Percentiles rank a stretch among this genome's conserved stretches.
Evolutionary conservation across 768 basidiomycete species (phyloP).

Genomic region (Neoboletus magnificus): DNA sequence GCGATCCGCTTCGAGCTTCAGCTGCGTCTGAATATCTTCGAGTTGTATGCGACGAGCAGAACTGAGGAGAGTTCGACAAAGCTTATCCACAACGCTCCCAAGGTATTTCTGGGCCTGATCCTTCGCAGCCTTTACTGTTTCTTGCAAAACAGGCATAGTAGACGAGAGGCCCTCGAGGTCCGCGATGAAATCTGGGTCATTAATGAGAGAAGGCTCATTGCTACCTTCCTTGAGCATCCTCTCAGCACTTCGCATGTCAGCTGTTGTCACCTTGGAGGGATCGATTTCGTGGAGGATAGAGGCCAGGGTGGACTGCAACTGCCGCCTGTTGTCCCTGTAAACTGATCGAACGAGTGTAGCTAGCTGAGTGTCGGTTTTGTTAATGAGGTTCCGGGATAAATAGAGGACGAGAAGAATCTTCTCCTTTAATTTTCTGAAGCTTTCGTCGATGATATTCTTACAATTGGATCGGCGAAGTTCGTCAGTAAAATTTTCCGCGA

Average conservation of each 20-base stretch:
- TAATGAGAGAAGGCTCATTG: constrained; percentile 18
- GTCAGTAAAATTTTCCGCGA: constrained; percentile 18
- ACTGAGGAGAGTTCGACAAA: constrained; percentile 10
- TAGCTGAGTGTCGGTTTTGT: constrained; percentile 12
- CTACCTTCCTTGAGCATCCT: constrained; percentile 22
- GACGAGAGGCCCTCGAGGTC: constrained; percentile 17
- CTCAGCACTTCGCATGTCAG: constrained; percentile 13
- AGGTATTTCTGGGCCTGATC: constrained; percentile 21
- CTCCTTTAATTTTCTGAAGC: constrained; percentile 24
- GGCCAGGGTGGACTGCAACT: constrained; percentile 12
- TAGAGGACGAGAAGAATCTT: constrained; percentile 19
- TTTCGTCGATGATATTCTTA: constrained; percentile 15
- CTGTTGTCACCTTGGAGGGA: constrained; percentile 6
- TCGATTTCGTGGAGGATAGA: constrained; percentile 13
- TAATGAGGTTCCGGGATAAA: constrained; percentile 13
- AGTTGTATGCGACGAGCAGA: constrained; percentile 14
- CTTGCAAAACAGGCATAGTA: constrained; percentile 16
- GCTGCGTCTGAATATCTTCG: constrained; percentile 16
- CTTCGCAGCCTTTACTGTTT: constrained; percentile 10
- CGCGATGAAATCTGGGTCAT: constrained; percentile 20
- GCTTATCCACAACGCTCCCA: constrained; percentile 13
- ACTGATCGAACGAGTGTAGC: constrained; percentile 12
- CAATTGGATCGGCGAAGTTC: constrained; percentile 15
- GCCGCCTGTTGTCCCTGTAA: constrained; percentile 10
- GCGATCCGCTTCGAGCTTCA: constrained; percentile 11